Evolutionary conservation across 441 rosid species (phyloP).

Genomic region (Rhodomyrtus psidioides): DNA sequence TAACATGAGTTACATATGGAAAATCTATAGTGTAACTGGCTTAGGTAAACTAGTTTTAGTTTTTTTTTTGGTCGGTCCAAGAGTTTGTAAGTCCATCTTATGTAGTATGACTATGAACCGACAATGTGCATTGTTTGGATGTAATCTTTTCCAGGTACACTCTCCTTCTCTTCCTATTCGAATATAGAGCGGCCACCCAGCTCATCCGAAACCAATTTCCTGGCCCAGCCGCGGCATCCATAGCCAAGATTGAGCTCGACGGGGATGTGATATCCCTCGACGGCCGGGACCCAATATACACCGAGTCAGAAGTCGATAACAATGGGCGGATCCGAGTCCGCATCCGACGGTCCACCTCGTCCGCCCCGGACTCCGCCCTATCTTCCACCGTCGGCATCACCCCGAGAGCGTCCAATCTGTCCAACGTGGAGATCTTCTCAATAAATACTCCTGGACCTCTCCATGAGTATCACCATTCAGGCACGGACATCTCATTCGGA

Average conservation of each 20-base stretch:
- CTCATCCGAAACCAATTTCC: constrained; percentile 58
- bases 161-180: constrained; percentile 58
- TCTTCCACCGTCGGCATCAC: constrained; percentile 55
- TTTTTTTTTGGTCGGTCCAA: not conserved
- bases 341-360: constrained; percentile 69
- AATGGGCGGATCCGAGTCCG: constrained; percentile 53
- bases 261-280: constrained; percentile 68
- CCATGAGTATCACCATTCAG: constrained; percentile 11
- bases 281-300: constrained; percentile 59
- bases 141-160: constrained; percentile 43
- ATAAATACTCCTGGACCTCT: constrained; percentile 51
- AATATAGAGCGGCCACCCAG: constrained; percentile 54
- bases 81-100: not conserved
- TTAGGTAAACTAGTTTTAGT: not conserved
- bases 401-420: constrained; percentile 67
- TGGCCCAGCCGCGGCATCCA: constrained; percentile 52
- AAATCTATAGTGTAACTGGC: not conserved
- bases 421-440: constrained; percentile 74
- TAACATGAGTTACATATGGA: not conserved
- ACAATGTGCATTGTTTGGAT: not conserved
- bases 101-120: not conserved
- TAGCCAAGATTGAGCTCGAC: constrained; percentile 49
- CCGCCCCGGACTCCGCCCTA: constrained; percentile 49
- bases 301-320: constrained; percentile 56
- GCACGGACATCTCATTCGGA: constrained; percentile 35